A percentile compares a stretch with the other conserved stretches of the same genome.
Conservation (phyloP, 1,139 yeast genomes). For the Pichia cactophila region DNA sequence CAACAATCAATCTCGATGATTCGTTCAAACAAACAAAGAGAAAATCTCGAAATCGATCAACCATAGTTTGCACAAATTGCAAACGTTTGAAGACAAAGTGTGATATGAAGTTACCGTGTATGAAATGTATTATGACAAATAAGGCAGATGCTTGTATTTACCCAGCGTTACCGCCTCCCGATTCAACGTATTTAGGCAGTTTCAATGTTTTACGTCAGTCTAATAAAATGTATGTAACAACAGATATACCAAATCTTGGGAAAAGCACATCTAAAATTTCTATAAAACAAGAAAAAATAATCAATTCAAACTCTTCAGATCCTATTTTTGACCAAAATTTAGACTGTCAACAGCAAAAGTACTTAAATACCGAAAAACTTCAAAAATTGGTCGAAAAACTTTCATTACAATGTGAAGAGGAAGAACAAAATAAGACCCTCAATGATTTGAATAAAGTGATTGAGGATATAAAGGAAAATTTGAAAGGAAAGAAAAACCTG, state of each 20-base stretch:
- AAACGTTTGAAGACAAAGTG: slow-evolving; percentile 10
- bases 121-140: slow-evolving; percentile 5
- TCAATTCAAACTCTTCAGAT: no score
- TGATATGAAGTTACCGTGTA: slow-evolving; percentile 10
- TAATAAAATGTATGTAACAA: not conserved
- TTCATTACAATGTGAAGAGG: not conserved
- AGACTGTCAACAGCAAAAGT: no score
- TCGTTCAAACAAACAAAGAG: not conserved
- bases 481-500: not conserved
- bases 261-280: not conserved
- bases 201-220: not conserved
- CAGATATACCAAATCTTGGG: not conserved
- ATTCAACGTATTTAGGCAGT: not conserved
- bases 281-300: not conserved
- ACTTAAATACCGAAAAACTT: no score
- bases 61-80: slow-evolving; percentile 12
- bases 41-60: slow-evolving; percentile 8
- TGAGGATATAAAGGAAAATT: not conserved
- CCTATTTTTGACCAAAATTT: no score
- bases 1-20: not conserved
- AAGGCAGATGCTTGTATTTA: slow-evolving; percentile 3
- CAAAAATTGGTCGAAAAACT: no score
- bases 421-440: not conserved
- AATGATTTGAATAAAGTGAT: not conserved
- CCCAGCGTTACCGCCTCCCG: not conserved